These are phyloP conservation scores for Lentinula raphanica DNA, from an alignment of 768 basidiomycete genomes.

Conservation along the genomic window DNA sequence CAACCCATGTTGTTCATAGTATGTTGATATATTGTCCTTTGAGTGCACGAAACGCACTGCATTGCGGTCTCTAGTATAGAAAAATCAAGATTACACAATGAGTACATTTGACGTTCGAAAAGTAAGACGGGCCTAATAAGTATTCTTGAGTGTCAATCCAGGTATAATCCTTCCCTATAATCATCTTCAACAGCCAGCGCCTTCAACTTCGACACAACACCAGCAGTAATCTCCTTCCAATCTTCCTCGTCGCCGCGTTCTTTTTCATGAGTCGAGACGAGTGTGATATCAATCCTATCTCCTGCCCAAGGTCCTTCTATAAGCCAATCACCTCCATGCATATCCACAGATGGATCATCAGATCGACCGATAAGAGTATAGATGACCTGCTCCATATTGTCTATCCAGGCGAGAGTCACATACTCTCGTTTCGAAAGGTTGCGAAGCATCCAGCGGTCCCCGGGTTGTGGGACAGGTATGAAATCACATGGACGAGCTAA, in stretches of 20 bases:
- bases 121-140: too few species aligned
- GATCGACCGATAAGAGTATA: background rate
- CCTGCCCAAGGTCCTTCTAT: background rate
- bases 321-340: background rate
- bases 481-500: background rate
- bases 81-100: too few species aligned
- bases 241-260: background rate
- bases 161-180: too few species aligned
- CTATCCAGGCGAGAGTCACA: background rate
- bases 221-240: background rate
- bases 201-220: background rate
- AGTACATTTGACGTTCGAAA: too few species aligned
- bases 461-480: background rate
- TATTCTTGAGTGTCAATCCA: too few species aligned
- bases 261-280: background rate
- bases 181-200: background rate
- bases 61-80: too few species aligned
- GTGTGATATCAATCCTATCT: background rate
- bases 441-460: background rate
- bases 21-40: too few species aligned
- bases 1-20: too few species aligned
- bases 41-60: too few species aligned
- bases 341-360: background rate
- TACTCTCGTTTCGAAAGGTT: background rate
- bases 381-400: background rate